phyloP scores from a whole-genome alignment of 2,329 filamentous ascomycete species.

The Pseudogymnoascus sp. region DNA sequence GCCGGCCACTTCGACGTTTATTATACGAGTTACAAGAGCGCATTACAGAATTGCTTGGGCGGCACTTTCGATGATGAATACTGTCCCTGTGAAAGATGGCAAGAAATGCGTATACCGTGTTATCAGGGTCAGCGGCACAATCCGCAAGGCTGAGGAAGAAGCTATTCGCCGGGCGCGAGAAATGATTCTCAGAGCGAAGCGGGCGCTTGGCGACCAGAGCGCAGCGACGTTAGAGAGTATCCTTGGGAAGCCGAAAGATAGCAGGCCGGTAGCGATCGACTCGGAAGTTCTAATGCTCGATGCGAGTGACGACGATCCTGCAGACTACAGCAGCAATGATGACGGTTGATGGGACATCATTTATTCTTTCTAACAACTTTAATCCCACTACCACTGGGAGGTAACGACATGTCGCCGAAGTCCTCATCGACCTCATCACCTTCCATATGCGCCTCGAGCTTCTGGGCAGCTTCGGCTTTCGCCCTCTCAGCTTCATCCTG shows the following conservation, averaged over 20 bases:
- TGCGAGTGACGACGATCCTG: constrained; percentile 41
- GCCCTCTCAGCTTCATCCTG: constrained; percentile 43
- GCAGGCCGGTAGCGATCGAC: constrained; percentile 22
- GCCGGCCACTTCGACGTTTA: constrained; percentile 86
- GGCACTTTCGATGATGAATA: constrained; percentile 72
- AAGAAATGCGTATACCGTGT: constrained; percentile 74
- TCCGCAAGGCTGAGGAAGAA: constrained; percentile 85
- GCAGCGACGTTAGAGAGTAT: constrained; percentile 34
- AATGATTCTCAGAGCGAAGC: constrained; percentile 60
- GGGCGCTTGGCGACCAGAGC: constrained; percentile 39
- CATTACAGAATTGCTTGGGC: constrained; percentile 88
- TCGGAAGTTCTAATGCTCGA: constrained; percentile 39
- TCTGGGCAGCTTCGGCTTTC: constrained; percentile 28
- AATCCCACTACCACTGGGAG: constrained; percentile 56
- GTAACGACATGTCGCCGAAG: constrained; percentile 43
- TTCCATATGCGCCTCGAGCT: constrained; percentile 18
- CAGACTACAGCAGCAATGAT: constrained; percentile 40
- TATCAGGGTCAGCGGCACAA: constrained; percentile 83
- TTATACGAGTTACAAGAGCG: constrained; percentile 73
- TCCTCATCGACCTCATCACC: constrained; percentile 38
- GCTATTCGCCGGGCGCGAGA: constrained; percentile 70
- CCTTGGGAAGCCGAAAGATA: constrained; percentile 28
- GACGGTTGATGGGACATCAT: constrained; percentile 38
- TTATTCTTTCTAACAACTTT: constrained; percentile 61
- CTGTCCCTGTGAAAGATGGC: constrained; percentile 53